Evolutionary conservation across 2,329 filamentous ascomycete genomes (phyloP).

Genomic region (Gliomastix tumulicola): DNA sequence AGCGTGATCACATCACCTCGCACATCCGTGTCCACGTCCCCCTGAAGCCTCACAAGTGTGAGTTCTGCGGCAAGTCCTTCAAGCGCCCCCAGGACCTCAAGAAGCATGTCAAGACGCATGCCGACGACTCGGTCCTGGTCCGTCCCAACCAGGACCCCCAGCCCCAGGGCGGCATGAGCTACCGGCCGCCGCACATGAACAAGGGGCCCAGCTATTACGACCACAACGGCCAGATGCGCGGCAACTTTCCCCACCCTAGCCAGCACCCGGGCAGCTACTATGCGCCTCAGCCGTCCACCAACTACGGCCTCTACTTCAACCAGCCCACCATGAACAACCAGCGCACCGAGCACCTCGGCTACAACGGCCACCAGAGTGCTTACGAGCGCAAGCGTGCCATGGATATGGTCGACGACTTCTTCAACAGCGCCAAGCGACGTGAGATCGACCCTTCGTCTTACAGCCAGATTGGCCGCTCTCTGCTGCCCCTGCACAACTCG

Average conservation of each 20-base stretch:
- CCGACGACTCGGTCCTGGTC: constrained; percentile 79
- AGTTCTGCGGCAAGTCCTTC: constrained; percentile 98
- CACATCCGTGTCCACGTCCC: constrained; percentile 99
- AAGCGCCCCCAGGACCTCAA: constrained; percentile 98
- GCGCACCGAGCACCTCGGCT: constrained; percentile 57
- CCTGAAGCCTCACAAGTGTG: constrained; percentile 97
- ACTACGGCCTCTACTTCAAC: constrained; percentile 75
- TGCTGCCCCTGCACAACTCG: constrained; percentile 73
- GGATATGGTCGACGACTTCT: constrained; percentile 89
- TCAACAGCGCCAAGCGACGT: constrained; percentile 85
- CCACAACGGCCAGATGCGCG: constrained; percentile 57
- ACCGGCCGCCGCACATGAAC: constrained; percentile 41
- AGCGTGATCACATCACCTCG: constrained; percentile 98
- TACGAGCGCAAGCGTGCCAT: constrained; percentile 78
- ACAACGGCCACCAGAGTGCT: constrained; percentile 40
- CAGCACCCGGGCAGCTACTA: constrained; percentile 51
- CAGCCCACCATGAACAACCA: constrained; percentile 46
- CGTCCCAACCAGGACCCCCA: constrained; percentile 44
- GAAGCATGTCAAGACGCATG: constrained; percentile 99
- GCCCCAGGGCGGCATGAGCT: constrained; percentile 47
- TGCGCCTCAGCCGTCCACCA: constrained; percentile 43
- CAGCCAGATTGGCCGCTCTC: constrained; percentile 79
- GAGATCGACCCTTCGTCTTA: constrained; percentile 88
- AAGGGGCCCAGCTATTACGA: constrained; percentile 58
- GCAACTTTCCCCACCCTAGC: constrained; percentile 48